Base-by-base conservation (phyloP, 768 basidiomycete species). In the Termitomyces sp. region DNA sequence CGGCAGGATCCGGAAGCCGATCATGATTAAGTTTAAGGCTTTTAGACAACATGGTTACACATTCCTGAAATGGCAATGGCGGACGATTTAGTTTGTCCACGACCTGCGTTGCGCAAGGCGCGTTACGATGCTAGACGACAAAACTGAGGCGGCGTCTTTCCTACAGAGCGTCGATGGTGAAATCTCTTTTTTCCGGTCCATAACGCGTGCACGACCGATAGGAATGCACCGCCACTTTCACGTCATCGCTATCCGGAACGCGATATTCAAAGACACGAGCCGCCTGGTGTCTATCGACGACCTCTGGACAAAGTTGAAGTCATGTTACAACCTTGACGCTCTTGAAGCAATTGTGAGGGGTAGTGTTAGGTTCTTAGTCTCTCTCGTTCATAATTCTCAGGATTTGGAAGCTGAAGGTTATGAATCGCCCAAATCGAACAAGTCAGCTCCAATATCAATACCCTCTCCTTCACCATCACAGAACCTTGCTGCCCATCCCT, bases 201-300 rank as follows among this genome's bases (percentile, higher is more conserved):
- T 92, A 52, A 89, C 89, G 80, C 84, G 84, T 45, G 81, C 89
- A 17, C 79, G 92, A 54, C 92, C 92, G 0, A 82, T 94, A 53
- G 92, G 92, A 44, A 83, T 87, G 33, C 87, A 94, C 70, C 84
- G 84, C 30, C 82, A 91, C 72, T 92, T 93, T 71, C 88, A 93
- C 66, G 75, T 89, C 67, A 75, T 94, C 55, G 79, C 83, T 57
- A 86, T 94, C 49, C 84, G 85, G 56, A 85, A 81, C 63, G 74
- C 80, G 46, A 90, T 94, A 58, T 73, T 78, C 64, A 82, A 82
- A 66, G 87, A 91, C 63, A 90, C 89, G 0, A 84, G 84, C 48
- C 78, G 74, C 11, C 57, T 75, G 57, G 77, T 94, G 41, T 69
- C 79, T 37, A 67, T 83, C 7, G 81, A 86, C 23, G 81, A 78